Evolutionary conservation across 2,329 filamentous ascomycete species (phyloP), one percentile per base, ranked within the genome.

Genomic region (Basipetospora chlamydospora): DNA sequence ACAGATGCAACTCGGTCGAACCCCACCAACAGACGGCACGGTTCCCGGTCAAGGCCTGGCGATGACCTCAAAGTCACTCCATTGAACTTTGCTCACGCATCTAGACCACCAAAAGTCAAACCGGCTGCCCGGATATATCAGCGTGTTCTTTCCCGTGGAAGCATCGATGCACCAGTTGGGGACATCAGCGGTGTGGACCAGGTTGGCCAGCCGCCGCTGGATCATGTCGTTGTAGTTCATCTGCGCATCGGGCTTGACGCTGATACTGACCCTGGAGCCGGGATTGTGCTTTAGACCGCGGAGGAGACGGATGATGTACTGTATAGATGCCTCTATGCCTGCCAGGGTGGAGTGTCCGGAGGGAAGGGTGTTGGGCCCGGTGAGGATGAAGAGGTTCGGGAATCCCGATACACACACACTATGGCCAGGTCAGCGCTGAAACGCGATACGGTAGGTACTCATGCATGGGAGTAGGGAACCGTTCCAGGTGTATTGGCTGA

Each of bases 61-160:
- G n/a, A n/a, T n/a, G n/a, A n/a, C n/a, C n/a, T n/a, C n/a, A n/a
- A n/a, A n/a, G n/a, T n/a, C n/a, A n/a, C n/a, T n/a, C n/a, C n/a
- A n/a, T n/a, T n/a, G n/a, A n/a, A n/a, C n/a, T n/a, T n/a, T n/a
- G 32, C 30, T 33, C 22, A 37, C 16, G 23, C 35, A 37, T 20
- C 26, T 28, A 6, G 15, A 29, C 26, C 26, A 37, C 35, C 26
- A 37, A 26, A 37, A 37, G 4, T 23, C 18, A 17, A 37, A 15
- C 11, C 23, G 35, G 12, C 15, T 29, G 15, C 26, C 26, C 15
- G 35, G 35, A 16, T 26, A 37, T 6, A 37, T 30, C 26, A 37
- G 18, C n/a, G 34, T 36, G 23, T 36, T 36, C 26, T 20, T 28
- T 11, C 34, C 34, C 20, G 23, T n/a, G 9, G 7, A 5, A 8